Percentiles rank a stretch among this genome's conserved stretches.
Evolutionary conservation across 495 filamentous ascomycete species (phyloP).

Genomic region (Letharia columbiana): DNA sequence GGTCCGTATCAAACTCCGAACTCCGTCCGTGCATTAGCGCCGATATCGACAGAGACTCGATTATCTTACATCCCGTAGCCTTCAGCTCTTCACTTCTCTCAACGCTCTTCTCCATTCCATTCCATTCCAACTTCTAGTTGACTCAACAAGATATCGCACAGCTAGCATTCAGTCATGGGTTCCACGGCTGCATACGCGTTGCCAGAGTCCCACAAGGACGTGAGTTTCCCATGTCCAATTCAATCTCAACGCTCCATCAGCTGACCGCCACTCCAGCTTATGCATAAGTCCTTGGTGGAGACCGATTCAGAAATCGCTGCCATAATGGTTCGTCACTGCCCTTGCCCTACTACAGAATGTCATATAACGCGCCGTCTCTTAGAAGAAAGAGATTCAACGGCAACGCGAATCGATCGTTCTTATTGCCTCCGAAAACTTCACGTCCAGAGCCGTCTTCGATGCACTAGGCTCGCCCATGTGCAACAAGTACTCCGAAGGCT

Average conservation of each 20-base stretch:
- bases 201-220: conserved; percentile 78
- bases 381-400: conserved; percentile 92
- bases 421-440: conserved; percentile 91
- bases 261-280: conserved; percentile 66
- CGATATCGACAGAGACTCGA: no score
- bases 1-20: not conserved
- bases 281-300: conserved; percentile 77
- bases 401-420: conserved; percentile 97
- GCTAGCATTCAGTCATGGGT: conserved; percentile 12
- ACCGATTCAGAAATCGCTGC: conserved; percentile 83
- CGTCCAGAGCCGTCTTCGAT: conserved; percentile 81
- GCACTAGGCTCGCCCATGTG: conserved; percentile 85
- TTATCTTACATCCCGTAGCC: no score
- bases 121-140: not conserved
- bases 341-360: not conserved
- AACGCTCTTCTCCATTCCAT: not conserved
- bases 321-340: conserved; percentile 68
- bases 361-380: conserved; percentile 15
- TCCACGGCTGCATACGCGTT: conserved; percentile 70
- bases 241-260: conserved; percentile 2
- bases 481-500: conserved; percentile 99
- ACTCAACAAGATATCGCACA: no score
- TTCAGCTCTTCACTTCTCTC: no score
- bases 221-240: conserved; percentile 38
- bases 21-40: not conserved